Base-by-base conservation (phyloP, 2,329 filamentous ascomycete genomes). In the Eutypella sp. region DNA sequence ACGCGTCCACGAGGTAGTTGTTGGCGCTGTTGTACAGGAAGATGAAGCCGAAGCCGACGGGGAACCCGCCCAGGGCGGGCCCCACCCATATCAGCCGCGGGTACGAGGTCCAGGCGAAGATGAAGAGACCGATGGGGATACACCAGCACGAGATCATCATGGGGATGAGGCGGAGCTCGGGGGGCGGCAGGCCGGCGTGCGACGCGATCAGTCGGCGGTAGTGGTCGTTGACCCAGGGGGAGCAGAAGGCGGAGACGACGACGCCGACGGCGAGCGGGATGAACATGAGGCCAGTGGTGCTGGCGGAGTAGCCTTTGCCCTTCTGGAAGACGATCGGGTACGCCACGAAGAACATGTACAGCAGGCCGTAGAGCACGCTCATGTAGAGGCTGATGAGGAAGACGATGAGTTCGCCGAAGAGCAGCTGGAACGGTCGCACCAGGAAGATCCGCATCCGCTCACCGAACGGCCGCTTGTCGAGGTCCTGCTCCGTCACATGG, bases 381-480 rank as follows among this genome's bases (percentile, higher is more conserved):
- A 93, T 95, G 73, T 95, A 95, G 2, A 95, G 54, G 1, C 84
- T 82, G 57, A 95, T 85, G 58, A 93, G 80, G 54, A 95, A 79
- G 41, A 95, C 88, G 58, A 96, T 95, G 33, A 87, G 81, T 65
- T 95, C 89, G 49, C 78, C 70, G 65, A 93, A 92, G 27, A 95
- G 79, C 2, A 96, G 80, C 70, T 93, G 87, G 70, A 95, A 88
- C 1, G 89, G 90, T 4, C 89, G 81, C 51, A 93, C 61, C 33
- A 95, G 71, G 74, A 93, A 92, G 55, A 93, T 75, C 19, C 73
- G 69, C 23, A 95, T 69, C 41, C 84, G 79, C 61, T 93, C 84
- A 4, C 69, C 65, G 44, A 93, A 64, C 3, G 87, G 81, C 0
- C 86, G 79, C 38, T 78, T 67, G 58, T 95, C 87, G 36, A 95